Conservation (phyloP, 257 asterid genomes). For the Sherardia arvensis region DNA sequence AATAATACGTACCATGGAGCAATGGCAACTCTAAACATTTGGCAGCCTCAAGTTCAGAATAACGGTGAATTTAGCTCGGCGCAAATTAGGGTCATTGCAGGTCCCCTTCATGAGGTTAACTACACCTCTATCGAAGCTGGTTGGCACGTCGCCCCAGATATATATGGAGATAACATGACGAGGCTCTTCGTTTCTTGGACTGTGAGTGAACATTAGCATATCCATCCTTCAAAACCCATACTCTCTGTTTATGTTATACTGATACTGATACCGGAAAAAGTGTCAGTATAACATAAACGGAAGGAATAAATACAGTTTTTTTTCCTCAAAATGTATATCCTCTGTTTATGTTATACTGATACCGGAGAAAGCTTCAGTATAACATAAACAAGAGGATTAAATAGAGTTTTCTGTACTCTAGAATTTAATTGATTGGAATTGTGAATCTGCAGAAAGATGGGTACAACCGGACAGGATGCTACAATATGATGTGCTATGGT, state of each 20-base stretch:
- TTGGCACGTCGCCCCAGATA: constrained; percentile 45
- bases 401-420: too few species aligned
- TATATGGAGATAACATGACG: constrained; percentile 59
- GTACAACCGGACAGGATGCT: constrained; percentile 19
- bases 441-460: constrained; percentile 20
- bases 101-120: not conserved
- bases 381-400: too few species aligned
- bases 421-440: constrained; percentile 18
- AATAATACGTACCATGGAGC: not conserved
- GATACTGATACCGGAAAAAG: too few species aligned
- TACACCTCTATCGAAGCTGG: constrained; percentile 1
- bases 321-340: too few species aligned
- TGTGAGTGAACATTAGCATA: constrained; percentile 33
- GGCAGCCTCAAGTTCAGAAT: not conserved
- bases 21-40: not conserved
- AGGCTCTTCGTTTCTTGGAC: constrained; percentile 88
- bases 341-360: too few species aligned
- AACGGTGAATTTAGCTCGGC: not conserved
- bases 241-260: too few species aligned
- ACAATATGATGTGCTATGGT: constrained; percentile 28
- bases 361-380: too few species aligned
- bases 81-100: not conserved
- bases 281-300: too few species aligned
- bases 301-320: too few species aligned
- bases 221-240: too few species aligned